Evolutionary conservation across 257 asterid species (phyloP).

Genomic region (Eucommia ulmoides): DNA sequence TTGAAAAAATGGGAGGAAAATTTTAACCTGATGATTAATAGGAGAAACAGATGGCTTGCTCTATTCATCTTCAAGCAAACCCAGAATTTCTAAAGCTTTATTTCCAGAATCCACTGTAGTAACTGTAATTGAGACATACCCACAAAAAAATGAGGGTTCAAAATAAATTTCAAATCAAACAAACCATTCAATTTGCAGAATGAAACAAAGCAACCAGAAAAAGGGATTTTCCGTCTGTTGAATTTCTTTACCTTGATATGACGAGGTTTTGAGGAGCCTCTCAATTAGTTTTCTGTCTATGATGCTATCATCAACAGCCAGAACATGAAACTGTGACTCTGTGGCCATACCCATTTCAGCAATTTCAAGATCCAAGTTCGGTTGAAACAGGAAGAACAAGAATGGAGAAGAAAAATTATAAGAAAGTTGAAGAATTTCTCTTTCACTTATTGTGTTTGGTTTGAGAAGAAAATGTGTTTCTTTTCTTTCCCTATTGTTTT

Average conservation of each 20-base stretch:
- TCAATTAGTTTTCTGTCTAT: constrained; percentile 39
- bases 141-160: neutral
- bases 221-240: neutral
- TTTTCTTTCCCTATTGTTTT: constrained; percentile 4
- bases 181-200: neutral
- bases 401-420: constrained; percentile 1
- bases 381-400: constrained; percentile 3
- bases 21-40: constrained; percentile 28
- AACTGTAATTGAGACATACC: constrained; percentile 22
- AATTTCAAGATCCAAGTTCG: constrained; percentile 3
- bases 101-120: constrained; percentile 60
- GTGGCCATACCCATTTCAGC: constrained; percentile 24
- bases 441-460: constrained; percentile 3
- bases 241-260: constrained; percentile 27
- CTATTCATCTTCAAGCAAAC: constrained; percentile 25
- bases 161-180: neutral
- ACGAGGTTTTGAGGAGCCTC: constrained; percentile 31
- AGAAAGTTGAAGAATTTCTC: constrained; percentile 6
- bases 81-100: constrained; percentile 50
- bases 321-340: constrained; percentile 32
- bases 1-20: neutral
- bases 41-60: constrained; percentile 23
- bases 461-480: too few relatives aligned
- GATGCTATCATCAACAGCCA: constrained; percentile 40
- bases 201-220: neutral